phyloP scores from a whole-genome alignment of 257 asterid species.

The Eustoma russellianum region DNA sequence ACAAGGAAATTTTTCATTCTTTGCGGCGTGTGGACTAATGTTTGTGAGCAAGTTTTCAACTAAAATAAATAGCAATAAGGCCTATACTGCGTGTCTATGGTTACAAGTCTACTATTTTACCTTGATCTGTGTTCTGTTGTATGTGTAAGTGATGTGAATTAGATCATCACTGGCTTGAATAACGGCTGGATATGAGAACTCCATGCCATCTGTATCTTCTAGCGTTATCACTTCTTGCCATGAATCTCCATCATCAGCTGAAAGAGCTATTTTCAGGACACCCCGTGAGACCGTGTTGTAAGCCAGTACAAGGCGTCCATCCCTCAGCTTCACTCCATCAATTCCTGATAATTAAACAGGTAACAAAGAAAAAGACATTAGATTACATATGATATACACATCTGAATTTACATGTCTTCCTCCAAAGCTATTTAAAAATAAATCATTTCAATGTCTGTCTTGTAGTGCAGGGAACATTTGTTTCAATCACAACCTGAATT shows the following conservation, averaged over 20 bases:
- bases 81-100: neutral
- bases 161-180: slow-evolving; percentile 68
- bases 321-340: slow-evolving; percentile 82
- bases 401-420: too few species aligned
- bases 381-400: too few species aligned
- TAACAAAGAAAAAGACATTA: neutral
- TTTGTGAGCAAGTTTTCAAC: neutral
- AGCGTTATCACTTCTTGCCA: slow-evolving; percentile 68
- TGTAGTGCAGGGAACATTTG: neutral
- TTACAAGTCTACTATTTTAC: slow-evolving; percentile 21
- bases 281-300: slow-evolving; percentile 83
- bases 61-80: neutral
- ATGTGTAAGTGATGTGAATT: slow-evolving; percentile 85
- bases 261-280: slow-evolving; percentile 65
- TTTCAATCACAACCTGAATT: slow-evolving; percentile 57
- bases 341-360: slow-evolving; percentile 39
- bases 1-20: neutral
- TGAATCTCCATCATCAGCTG: slow-evolving; percentile 74
- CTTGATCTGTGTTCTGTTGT: slow-evolving; percentile 83
- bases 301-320: slow-evolving; percentile 68
- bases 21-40: neutral
- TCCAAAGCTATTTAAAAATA: neutral
- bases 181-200: slow-evolving; percentile 95
- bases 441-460: neutral
- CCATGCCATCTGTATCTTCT: slow-evolving; percentile 70